Conservation (phyloP, 192 early-diverging fungal genomes). For the Phlyctochytrium bullatum region DNA sequence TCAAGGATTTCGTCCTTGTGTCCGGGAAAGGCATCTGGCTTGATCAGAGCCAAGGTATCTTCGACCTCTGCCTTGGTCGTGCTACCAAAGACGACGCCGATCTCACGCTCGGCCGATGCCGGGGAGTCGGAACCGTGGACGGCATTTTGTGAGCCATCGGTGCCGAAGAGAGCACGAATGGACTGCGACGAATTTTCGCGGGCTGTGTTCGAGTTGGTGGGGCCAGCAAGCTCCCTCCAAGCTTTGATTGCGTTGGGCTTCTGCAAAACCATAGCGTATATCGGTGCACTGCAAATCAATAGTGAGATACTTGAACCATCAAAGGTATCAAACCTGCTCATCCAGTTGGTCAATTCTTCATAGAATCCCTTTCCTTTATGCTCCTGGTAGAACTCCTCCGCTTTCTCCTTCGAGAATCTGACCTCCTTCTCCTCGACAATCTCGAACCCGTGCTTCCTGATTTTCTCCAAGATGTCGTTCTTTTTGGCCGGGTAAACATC, state of each 20-base stretch:
- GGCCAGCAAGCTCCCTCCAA: slow-evolving; percentile 51
- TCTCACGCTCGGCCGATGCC: slow-evolving; percentile 50
- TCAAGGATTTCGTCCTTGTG: slow-evolving; percentile 26
- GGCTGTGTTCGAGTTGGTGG: slow-evolving; percentile 55
- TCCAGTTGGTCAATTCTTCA: slow-evolving; percentile 15
- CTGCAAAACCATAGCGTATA: slow-evolving; percentile 48
- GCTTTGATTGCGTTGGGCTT: slow-evolving; percentile 30
- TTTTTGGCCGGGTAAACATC: slow-evolving; percentile 49
- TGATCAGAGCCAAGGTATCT: slow-evolving; percentile 36
- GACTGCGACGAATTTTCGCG: slow-evolving; percentile 44
- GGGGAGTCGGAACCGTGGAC: slow-evolving; percentile 61
- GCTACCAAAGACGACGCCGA: slow-evolving; percentile 46
- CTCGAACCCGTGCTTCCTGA: slow-evolving; percentile 22
- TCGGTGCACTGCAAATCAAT: slow-evolving; percentile 32
- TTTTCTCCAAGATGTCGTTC: slow-evolving; percentile 36
- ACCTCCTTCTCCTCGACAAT: slow-evolving; percentile 30
- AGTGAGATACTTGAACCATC: not conserved
- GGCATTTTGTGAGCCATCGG: slow-evolving; percentile 56
- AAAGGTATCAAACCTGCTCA: too few species aligned
- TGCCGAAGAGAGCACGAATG: slow-evolving; percentile 52
- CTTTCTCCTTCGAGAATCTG: slow-evolving; percentile 17
- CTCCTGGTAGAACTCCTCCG: slow-evolving; percentile 37
- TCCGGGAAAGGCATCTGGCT: slow-evolving; percentile 28
- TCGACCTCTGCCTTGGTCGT: slow-evolving; percentile 6
- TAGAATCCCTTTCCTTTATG: slow-evolving; percentile 20